Conservation (phyloP, 768 basidiomycete genomes). For the Termitomyces sp. region DNA sequence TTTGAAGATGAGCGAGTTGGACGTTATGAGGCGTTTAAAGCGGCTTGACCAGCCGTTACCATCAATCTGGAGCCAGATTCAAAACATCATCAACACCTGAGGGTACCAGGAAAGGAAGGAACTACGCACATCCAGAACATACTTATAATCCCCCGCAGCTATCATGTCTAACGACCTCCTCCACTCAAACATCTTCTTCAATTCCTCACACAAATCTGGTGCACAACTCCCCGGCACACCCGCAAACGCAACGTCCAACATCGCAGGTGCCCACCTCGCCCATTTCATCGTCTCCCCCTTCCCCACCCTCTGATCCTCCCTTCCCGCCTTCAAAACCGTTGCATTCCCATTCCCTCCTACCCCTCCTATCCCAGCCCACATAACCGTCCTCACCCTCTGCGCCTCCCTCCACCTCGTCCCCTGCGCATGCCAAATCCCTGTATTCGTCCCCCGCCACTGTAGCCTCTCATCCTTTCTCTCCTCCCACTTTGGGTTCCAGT, state of each 20-base stretch:
- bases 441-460: slow-evolving; percentile 73
- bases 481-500: slow-evolving; percentile 56
- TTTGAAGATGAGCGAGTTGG: slow-evolving; percentile 61
- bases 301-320: slow-evolving; percentile 30
- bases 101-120: no score
- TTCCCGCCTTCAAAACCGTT: slow-evolving; percentile 32
- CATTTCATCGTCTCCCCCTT: slow-evolving; percentile 26
- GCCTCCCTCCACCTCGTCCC: slow-evolving; percentile 41
- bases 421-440: slow-evolving; percentile 52
- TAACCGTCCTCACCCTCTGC: slow-evolving; percentile 45
- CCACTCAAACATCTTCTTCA: slow-evolving; percentile 48
- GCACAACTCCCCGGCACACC: slow-evolving; percentile 23
- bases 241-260: slow-evolving; percentile 56
- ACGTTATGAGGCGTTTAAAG: slow-evolving; percentile 60
- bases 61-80: slow-evolving; percentile 37
- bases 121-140: slow-evolving; percentile 51
- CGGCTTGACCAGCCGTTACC: slow-evolving; percentile 64
- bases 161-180: slow-evolving; percentile 35
- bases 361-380: slow-evolving; percentile 19
- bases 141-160: slow-evolving; percentile 54
- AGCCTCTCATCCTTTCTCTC: slow-evolving; percentile 54
- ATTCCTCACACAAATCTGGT: slow-evolving; percentile 36
- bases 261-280: slow-evolving; percentile 38
- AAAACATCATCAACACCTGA: neutral
- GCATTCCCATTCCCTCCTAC: slow-evolving; percentile 28